Base-by-base conservation (phyloP, 179 eudicot genomes). In the Spinacia oleracea region DNA sequence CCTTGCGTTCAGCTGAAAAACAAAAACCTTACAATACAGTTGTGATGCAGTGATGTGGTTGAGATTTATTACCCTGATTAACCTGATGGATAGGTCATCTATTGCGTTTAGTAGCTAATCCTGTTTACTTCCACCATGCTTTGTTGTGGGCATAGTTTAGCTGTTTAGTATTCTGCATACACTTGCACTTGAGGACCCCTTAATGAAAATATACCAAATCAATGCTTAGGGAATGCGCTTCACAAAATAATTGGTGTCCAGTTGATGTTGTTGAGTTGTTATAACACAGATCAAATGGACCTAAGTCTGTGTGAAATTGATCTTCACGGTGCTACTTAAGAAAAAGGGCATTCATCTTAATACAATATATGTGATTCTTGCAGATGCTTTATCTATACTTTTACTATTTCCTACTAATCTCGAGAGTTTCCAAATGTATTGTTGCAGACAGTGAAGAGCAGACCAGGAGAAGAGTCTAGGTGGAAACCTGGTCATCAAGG, bases 401-500 rank as follows among this genome's bases (percentile, higher is more conserved):
- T 23, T 31, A 71, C 40, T 27, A 8, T 70, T 63, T 53, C 16
- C 6, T 42, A 18, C 35, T 32, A 43, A 71, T 48, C 14, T 46
- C 63, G 35, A 23, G 8, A 31, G 10, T 71, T 34, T 9, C 45
- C 34, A 10, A 77, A 68, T 66, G 1, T 45, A 27, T 32, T 35
- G 74, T 68, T 60, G 70, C 89, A 86, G 89, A 79, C 9, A 77
- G 73, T 82, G 78, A 86, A 82, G 68, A 72, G 77, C 58, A 78
- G 81, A 73, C 66, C 77, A 74, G 76, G 60, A 35, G 87, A 84
- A 78, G 87, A 82, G 60, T 74, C 70, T 77, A 80, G 84, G 77
- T 80, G 87, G 80, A 82, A 76, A 73, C 68, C 71, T 71, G 81
- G 79, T 67, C 80, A 78, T 72, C 86, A 84, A 75, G 84, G 76